Percentiles rank a stretch among this genome's conserved stretches.
These are phyloP conservation scores for Fusarium udum DNA, from an alignment of 2,329 filamentous ascomycete species.

Conservation along the genomic window DNA sequence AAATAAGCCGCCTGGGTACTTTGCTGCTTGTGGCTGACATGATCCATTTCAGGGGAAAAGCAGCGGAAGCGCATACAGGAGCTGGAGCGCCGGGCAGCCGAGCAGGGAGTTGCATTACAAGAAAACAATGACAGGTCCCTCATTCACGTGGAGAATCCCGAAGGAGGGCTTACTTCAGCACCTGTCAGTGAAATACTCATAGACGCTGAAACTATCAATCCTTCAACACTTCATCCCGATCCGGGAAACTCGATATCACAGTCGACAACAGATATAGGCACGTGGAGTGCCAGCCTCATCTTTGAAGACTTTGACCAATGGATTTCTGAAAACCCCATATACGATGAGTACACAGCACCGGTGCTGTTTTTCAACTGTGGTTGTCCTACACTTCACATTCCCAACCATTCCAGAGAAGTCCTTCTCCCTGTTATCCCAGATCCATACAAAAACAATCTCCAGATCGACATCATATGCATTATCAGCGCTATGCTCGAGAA, in stretches of 20 bases:
- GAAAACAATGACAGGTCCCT: background rate
- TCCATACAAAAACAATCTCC: conserved; percentile 39
- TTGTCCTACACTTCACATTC: conserved; percentile 39
- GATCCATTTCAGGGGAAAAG: conserved; percentile 42
- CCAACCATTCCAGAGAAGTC: conserved; percentile 25
- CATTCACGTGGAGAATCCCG: background rate
- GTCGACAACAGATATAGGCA: conserved; percentile 2
- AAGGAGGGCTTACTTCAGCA: background rate
- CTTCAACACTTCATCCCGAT: conserved; percentile 21
- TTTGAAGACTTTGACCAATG: conserved; percentile 29
- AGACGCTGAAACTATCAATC: conserved; percentile 29
- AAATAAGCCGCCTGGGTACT: background rate
- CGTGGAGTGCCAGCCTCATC: conserved; percentile 1
- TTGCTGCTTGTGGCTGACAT: conserved; percentile 35
- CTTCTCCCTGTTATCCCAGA: conserved; percentile 40
- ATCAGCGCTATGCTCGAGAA: conserved; percentile 40
- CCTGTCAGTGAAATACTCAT: background rate
- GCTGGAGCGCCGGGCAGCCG: conserved; percentile 38
- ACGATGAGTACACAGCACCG: background rate
- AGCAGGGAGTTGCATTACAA: background rate
- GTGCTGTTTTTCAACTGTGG: conserved; percentile 41
- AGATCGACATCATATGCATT: conserved; percentile 42
- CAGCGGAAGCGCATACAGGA: conserved; percentile 42
- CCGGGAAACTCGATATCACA: background rate
- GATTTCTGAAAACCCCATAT: conserved; percentile 9